phyloP scores from a whole-genome alignment of 139 green algal genomes.

The Chlamydomonas sp. region DNA sequence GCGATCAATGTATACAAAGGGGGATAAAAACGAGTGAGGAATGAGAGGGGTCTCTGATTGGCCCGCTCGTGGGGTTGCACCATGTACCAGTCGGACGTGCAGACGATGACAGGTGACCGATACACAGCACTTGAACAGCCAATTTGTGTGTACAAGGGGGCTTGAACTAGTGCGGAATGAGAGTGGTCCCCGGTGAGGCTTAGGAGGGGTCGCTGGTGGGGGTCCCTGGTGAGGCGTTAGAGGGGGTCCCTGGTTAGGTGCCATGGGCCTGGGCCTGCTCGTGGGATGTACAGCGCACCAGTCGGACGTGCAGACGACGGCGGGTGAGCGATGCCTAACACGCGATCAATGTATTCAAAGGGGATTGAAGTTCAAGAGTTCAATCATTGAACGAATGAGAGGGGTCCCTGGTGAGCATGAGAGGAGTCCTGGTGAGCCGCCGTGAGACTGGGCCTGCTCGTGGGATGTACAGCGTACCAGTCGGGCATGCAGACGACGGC shows the following conservation, averaged over 20 bases:
- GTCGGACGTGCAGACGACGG: slow-evolving; percentile 17
- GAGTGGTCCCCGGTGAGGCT: too few relatives aligned
- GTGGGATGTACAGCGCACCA: slow-evolving; percentile 58
- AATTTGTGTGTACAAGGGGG: not conserved
- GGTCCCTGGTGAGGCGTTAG: too few relatives aligned
- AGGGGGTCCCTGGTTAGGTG: too few relatives aligned
- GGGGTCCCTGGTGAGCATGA: too few relatives aligned
- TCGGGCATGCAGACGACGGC: slow-evolving; percentile 17
- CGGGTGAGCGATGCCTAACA: not conserved
- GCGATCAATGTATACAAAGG: not conserved
- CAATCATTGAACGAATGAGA: not conserved
- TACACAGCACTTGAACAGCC: too few relatives aligned
- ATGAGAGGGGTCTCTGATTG: too few relatives aligned
- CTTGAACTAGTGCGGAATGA: not conserved
- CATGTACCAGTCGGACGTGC: slow-evolving; percentile 46
- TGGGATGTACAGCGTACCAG: slow-evolving; percentile 57
- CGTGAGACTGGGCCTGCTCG: slow-evolving; percentile 49
- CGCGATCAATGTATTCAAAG: not conserved
- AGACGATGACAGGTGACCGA: slow-evolving; percentile 5
- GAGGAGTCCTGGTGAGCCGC: too few relatives aligned
- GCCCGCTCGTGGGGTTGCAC: slow-evolving; percentile 46
- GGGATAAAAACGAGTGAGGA: not conserved
- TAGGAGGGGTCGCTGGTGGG: too few relatives aligned
- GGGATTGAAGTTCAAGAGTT: too few relatives aligned
- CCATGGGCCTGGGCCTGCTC: slow-evolving; percentile 48